Evolutionary conservation across 2,329 filamentous ascomycete species (phyloP), one percentile per base, ranked within the genome.

Genomic region (Xylariaceae sp.): DNA sequence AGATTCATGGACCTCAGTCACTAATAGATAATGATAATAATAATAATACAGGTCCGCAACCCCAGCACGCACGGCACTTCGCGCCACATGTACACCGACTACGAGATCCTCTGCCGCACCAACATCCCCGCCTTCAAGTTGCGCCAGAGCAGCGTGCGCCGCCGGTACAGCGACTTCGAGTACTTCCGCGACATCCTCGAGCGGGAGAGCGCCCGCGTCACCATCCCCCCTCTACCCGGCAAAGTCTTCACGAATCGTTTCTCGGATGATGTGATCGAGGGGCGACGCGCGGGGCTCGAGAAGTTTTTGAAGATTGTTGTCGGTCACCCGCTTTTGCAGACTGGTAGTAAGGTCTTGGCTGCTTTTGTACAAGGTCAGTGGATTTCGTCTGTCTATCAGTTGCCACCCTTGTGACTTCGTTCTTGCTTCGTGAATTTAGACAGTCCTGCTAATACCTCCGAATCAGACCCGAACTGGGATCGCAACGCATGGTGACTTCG

Each of bases 61-160:
- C 93, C 93, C 25, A 85, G 90, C 71, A 95, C 91, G 22, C 89
- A 95, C 69, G 93, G 94, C 66, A 90, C 93, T 63, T 92, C 91
- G 54, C 88, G 93, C 58, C 82, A 83, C 73, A 95, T 95, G 90
- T 97, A 97, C 76, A 98, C 93, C 44, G 93, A 94, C 71, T 98
- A 97, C 76, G 91, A 97, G 70, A 96, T 98, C 64, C 80, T 95
- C 60, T 95, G 93, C 75, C 85, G 88, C 61, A 98, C 93, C 71
- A 98, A 98, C 73, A 98, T 98, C 64, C 93, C 93, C 47, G 91
- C 93, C 59, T 98, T 98, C 80, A 97, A 97, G 75, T 83, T 96
- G 59, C 89, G 91, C 56, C 81, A 87, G 65, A 90, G 84, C 54
- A 82, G 83, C 57, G 93, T 98, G 52, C 89, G 91, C 57, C 84